Conservation (phyloP, 1,284 basidiomycete genomes). For the Ganoderma leucocontextum region DNA sequence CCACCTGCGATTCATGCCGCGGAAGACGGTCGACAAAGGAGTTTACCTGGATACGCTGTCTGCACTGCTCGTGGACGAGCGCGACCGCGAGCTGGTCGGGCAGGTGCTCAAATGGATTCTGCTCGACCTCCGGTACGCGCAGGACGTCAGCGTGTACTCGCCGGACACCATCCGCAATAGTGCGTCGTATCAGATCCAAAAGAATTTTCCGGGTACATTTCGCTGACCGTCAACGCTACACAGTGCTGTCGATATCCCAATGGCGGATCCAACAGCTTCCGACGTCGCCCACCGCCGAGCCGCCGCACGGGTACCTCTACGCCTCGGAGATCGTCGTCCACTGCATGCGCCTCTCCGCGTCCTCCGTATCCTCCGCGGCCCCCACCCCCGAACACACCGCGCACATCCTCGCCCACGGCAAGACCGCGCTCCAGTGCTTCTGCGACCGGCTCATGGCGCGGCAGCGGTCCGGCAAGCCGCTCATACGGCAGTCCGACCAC, state of each 20-base stretch:
- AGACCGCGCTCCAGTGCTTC: conserved; percentile 1
- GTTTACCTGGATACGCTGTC: not conserved
- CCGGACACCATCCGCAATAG: not conserved
- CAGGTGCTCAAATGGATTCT: conserved; percentile 6
- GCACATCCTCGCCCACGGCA: not conserved
- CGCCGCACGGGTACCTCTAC: conserved; percentile 1
- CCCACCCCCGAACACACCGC: not conserved
- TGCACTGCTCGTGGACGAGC: not conserved
- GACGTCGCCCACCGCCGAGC: not conserved
- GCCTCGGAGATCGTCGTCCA: conserved; percentile 7
- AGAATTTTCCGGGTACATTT: not conserved
- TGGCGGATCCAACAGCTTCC: conserved; percentile 4
- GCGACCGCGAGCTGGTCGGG: not conserved
- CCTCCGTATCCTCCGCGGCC: not conserved
- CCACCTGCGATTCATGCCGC: conserved; percentile 1
- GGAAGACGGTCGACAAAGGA: not conserved
- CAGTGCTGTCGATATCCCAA: conserved; percentile 1
- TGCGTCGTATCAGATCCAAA: too few species aligned
- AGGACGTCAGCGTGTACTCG: conserved; percentile 2
- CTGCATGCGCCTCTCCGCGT: not conserved
- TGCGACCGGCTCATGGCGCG: conserved; percentile 1
- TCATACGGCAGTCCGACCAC: conserved; percentile 4
- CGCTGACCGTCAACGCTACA: not conserved
- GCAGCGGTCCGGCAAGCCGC: not conserved
- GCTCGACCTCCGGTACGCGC: conserved; percentile 1